A percentile compares a stretch with the other conserved stretches of the same genome.
These are phyloP conservation scores for Omphalotus olearius DNA, from an alignment of 1,284 basidiomycete genomes.

Conservation along the genomic window DNA sequence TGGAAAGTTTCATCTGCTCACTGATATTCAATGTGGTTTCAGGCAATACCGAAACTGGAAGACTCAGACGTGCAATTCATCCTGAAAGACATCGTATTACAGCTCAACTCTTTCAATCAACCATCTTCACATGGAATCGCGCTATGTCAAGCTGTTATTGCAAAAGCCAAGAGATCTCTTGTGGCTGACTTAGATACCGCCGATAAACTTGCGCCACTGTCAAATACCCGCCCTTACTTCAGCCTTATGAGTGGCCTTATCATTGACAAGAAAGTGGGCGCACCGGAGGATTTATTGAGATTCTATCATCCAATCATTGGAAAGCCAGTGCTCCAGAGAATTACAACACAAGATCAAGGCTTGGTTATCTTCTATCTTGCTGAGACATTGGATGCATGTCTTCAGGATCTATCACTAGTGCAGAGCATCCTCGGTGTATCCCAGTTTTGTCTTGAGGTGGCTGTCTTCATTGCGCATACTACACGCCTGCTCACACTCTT, in stretches of 20 bases:
- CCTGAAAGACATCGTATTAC: slow-evolving; percentile 48
- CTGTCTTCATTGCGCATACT: slow-evolving; percentile 12
- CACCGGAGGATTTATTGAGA: slow-evolving; percentile 43
- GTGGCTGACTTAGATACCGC: slow-evolving; percentile 27
- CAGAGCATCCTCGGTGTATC: slow-evolving; percentile 42
- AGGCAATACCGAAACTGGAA: slow-evolving; percentile 49
- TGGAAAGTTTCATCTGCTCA: background rate
- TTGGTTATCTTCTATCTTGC: slow-evolving; percentile 41
- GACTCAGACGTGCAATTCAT: slow-evolving; percentile 40
- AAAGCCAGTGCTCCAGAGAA: slow-evolving; percentile 42
- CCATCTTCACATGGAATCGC: slow-evolving; percentile 33
- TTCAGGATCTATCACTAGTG: slow-evolving; percentile 20
- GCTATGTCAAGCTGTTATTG: slow-evolving; percentile 42
- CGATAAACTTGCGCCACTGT: slow-evolving; percentile 28
- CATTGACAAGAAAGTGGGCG: slow-evolving; percentile 36
- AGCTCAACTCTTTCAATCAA: slow-evolving; percentile 40
- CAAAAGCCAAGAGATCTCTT: slow-evolving; percentile 34
- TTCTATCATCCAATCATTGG: slow-evolving; percentile 47
- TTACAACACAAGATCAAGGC: slow-evolving; percentile 37
- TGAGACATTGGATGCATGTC: slow-evolving; percentile 27
- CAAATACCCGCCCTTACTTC: slow-evolving; percentile 39
- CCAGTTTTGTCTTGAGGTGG: slow-evolving; percentile 46
- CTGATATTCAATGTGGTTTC: slow-evolving; percentile 7
- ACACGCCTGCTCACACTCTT: background rate
- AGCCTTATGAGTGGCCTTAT: slow-evolving; percentile 43